Percentiles rank a stretch among this genome's conserved stretches.
Conservation (phyloP, 306 rosid genomes). For the Lagenaria siceraria region DNA sequence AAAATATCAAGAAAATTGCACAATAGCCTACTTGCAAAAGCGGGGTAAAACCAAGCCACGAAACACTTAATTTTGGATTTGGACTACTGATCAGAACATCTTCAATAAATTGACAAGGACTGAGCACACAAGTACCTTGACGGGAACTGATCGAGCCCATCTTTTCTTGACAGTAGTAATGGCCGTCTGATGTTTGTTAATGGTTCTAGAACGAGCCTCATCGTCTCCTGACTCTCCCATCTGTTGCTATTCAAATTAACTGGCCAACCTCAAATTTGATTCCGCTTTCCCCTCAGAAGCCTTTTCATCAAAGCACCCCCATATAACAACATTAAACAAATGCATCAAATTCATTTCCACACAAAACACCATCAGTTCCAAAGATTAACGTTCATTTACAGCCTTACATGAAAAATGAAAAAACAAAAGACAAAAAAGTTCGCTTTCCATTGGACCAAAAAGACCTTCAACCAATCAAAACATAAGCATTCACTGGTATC, state of each 20-base stretch:
- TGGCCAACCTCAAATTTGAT: neutral
- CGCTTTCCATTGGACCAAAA: neutral
- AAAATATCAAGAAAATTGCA: neutral
- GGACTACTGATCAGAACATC: neutral
- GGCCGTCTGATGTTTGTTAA: conserved; percentile 1
- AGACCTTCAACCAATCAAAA: neutral
- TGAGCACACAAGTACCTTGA: conserved; percentile 23
- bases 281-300: neutral
- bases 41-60: neutral
- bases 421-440: neutral
- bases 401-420: neutral
- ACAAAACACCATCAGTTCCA: neutral
- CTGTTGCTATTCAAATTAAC: conserved; percentile 4
- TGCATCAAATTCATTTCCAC: neutral
- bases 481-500: neutral
- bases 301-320: neutral
- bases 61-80: neutral
- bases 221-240: conserved; percentile 37
- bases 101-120: neutral
- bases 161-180: conserved; percentile 17
- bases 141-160: conserved; percentile 14
- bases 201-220: conserved; percentile 15
- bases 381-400: neutral
- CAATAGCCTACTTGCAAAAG: neutral
- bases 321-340: neutral